Evolutionary conservation across 768 basidiomycete species (phyloP), one percentile per base, ranked within the genome.

Genomic region (Russula sp.): DNA sequence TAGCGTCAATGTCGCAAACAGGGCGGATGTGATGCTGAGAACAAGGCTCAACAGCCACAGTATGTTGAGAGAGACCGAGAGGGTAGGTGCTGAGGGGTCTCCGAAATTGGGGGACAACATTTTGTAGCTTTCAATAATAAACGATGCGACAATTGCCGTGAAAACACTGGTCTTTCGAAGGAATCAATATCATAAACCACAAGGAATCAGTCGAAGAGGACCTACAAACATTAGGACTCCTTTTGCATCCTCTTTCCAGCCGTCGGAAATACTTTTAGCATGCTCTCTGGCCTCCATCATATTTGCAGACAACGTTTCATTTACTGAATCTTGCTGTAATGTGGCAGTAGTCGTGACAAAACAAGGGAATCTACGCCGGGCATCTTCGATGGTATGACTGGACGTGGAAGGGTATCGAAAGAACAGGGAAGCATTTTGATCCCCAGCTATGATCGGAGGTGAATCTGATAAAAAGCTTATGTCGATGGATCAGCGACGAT

Each of bases 111-210:
- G 48, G 34, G 61, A 51, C 16, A 69, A 47, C 16, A 47, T 47
- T 36, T 65, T 47, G 20, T 59, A 65, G 20, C 65, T 58, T 42
- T 64, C 53, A 32, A 69, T 52, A 29, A 67, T 47, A 51, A 70
- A 66, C 2, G 66, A 48, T 2, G 66, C 64, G 3, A 67, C 56
- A 9, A 65, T 65, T 3, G 66, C 65, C n/a, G 68, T 66, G 56
- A 70, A 69, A 1, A 69, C 47, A 41, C 68, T 65, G 0, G 64
- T 59, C 69, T 70, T 42, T 18, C 16, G 32, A 11, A 29, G 8
- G 5, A 20, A 9, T 38, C n/a, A 57, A 2, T 35, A 32, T 22
- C 13, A 32, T 35, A 20, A 29, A 36, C n/a, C 14, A 7, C 29
- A 1, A 22, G n/a, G 25, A 3, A 25, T 14, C 13, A 18, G 29